Evolutionary conservation across 345 rosid genomes (phyloP).

Genomic region (Hibiscus trionum): DNA sequence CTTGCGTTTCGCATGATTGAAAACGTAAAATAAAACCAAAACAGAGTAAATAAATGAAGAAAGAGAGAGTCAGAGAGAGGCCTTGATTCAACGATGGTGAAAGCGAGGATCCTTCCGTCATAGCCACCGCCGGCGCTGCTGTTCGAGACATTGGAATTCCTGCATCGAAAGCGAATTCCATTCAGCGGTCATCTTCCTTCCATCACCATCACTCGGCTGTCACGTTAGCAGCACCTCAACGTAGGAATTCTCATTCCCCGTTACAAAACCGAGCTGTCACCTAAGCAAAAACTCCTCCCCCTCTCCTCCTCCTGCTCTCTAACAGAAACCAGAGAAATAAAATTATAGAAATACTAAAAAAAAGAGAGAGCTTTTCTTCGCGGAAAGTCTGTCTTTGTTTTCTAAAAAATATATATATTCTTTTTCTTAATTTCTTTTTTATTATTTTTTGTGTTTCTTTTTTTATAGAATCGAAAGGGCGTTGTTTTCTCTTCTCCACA

Average conservation of each 20-base stretch:
- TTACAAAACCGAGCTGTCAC: conserved; percentile 2
- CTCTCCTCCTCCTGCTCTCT: background rate
- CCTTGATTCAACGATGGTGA: conserved; percentile 64
- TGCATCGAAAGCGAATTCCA: conserved; percentile 70
- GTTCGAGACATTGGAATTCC: conserved; percentile 63
- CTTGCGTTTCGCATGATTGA: background rate
- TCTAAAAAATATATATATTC: background rate
- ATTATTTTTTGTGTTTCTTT: background rate
- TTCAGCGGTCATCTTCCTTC: conserved; percentile 33
- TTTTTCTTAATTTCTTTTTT: background rate
- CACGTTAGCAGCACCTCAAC: conserved; percentile 17
- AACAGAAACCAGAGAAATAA: background rate
- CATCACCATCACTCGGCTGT: conserved; percentile 29
- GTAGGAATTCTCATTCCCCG: conserved; percentile 18
- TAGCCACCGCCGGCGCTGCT: background rate
- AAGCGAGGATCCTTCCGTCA: conserved; percentile 49
- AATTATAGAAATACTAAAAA: background rate
- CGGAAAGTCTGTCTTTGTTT: background rate
- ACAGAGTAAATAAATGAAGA: conserved; percentile 4
- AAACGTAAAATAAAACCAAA: background rate
- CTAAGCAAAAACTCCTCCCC: conserved; percentile 1
- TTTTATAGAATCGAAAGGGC: conserved; percentile 25
- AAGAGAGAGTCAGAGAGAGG: conserved; percentile 13
- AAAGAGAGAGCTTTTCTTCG: background rate
- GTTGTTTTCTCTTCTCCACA: conserved; percentile 61